Percentiles rank a stretch among this genome's conserved stretches.
These are phyloP conservation scores for Dalbergia cochinchinensis DNA, from an alignment of 306 rosid species.

Conservation along the genomic window DNA sequence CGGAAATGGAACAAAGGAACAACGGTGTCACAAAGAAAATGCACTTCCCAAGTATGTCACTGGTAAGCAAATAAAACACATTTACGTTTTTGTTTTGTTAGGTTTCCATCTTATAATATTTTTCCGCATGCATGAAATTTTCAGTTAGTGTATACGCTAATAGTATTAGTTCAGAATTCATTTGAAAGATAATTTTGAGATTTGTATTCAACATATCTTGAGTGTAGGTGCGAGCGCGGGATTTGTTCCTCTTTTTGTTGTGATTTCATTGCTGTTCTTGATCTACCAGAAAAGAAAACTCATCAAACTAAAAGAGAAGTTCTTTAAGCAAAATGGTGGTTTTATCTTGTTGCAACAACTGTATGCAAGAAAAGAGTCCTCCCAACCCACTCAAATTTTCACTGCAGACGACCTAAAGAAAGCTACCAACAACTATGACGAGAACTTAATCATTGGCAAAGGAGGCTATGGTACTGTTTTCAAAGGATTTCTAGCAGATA, in stretches of 20 bases:
- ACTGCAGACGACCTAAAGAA: neutral
- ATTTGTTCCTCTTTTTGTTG: neutral
- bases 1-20: neutral
- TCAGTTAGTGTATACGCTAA: neutral
- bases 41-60: neutral
- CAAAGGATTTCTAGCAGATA: slow-evolving; percentile 3
- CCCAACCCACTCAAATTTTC: neutral
- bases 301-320: slow-evolving; percentile 33
- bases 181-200: neutral
- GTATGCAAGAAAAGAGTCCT: neutral
- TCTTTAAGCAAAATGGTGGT: slow-evolving; percentile 17
- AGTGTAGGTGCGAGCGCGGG: slow-evolving; percentile 10
- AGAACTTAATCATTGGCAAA: neutral
- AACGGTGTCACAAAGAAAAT: neutral
- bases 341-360: neutral
- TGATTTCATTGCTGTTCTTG: slow-evolving; percentile 12
- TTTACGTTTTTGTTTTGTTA: too few species aligned
- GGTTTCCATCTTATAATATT: neutral
- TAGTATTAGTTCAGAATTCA: too few species aligned
- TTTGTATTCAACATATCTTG: neutral
- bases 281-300: slow-evolving; percentile 39
- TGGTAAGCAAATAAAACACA: neutral
- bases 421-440: too few species aligned
- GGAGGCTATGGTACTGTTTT: slow-evolving; percentile 13
- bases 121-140: neutral